Evolutionary conservation across 2,329 filamentous ascomycete genomes (phyloP), one percentile per base, ranked within the genome.

Genomic region (Alternaria tenuissima): DNA sequence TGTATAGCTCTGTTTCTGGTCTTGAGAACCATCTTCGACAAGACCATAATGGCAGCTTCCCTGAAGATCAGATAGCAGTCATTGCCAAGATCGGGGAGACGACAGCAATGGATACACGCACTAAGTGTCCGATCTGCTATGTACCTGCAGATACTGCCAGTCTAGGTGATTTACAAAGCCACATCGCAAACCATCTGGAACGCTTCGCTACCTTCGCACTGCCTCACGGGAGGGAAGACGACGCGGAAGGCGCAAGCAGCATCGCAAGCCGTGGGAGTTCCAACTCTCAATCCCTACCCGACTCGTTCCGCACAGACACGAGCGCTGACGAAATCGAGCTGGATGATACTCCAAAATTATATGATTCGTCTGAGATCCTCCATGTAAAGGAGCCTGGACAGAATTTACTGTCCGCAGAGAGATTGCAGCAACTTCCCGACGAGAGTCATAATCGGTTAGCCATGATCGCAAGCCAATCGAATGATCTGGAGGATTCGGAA

Each of bases 151-250:
- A 70, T 26, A 65, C 64, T 11, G 68, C 73, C 51, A 68, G 67
- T 2, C 57, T 71, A 32, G 69, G 63, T 14, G 62, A 71, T 16
- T 62, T 78, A 3, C 69, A 75, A 16, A 77, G 71, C 52, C 76
- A 78, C 57, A 71, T 79, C 36, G 77, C 77, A 1, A 75, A 79
- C 38, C 76, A 79, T 63, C 59, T 78, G 4, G 76, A 78, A 59
- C 69, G 74, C 7, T 61, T 79, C 9, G 75, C 76, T 41, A 62
- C 72, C 0, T 79, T 79, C 53, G 72, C 77, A 14, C 52, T 79
- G 8, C 76, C 77, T 3, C 72, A 63, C 24, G 64, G 66, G 22
- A 57, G 49, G 1, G 72, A 74, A 56, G 73, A 75, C 38, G 71
- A 75, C 20, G 60, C 61, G 14, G 72, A 75, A 42, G 73, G 67